phyloP scores from a whole-genome alignment of 306 rosid genomes.

The Hippophae gyantsensis region DNA sequence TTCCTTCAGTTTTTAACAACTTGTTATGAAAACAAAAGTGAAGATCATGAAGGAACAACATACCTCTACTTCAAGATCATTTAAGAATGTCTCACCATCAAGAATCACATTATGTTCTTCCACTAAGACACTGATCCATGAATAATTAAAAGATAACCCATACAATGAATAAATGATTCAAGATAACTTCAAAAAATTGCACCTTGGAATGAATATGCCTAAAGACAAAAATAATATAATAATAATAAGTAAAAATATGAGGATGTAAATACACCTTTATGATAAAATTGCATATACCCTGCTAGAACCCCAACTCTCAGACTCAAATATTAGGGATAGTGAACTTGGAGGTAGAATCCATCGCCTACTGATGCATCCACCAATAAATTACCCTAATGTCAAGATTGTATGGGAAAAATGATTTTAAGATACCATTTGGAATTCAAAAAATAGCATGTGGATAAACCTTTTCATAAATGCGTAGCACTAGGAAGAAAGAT shows the following conservation, averaged over 20 bases:
- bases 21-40: no score
- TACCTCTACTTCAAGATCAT: constrained; percentile 7
- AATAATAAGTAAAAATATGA: not conserved
- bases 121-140: constrained; percentile 7
- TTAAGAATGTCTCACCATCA: constrained; percentile 3
- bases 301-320: constrained; percentile 69
- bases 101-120: constrained; percentile 10
- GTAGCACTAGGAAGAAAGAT: constrained; percentile 9
- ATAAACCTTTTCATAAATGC: constrained; percentile 22
- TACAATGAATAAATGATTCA: no score
- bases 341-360: constrained; percentile 69
- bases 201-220: no score
- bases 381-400: constrained; percentile 81
- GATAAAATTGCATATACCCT: constrained; percentile 41
- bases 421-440: constrained; percentile 43
- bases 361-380: constrained; percentile 94
- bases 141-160: not conserved
- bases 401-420: constrained; percentile 54
- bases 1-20: no score
- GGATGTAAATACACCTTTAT: constrained; percentile 7
- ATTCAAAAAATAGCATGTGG: constrained; percentile 29
- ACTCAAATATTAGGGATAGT: constrained; percentile 65
- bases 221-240: not conserved
- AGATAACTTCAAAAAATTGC: no score
- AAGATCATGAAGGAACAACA: not conserved